phyloP scores from a whole-genome alignment of 495 filamentous ascomycete species.

The Hypoxylon trugodes region DNA sequence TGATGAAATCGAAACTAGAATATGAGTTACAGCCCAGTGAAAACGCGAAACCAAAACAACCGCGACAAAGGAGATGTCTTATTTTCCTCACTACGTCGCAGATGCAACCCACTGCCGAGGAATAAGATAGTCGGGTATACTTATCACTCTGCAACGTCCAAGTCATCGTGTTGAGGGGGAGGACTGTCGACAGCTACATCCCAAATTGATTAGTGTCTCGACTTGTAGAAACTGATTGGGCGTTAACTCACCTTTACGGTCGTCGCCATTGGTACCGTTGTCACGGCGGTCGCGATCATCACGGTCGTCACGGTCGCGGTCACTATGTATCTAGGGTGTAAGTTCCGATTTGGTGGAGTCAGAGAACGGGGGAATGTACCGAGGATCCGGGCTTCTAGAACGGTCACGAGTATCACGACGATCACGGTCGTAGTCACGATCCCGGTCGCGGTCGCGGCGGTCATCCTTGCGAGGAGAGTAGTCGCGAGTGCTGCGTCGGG shows the following conservation, averaged over 20 bases:
- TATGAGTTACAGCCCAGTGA: constrained; percentile 39
- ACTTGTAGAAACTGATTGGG: constrained; percentile 12
- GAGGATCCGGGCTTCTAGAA: constrained; percentile 74
- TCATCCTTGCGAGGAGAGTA: constrained; percentile 94
- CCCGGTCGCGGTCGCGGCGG: constrained; percentile 82
- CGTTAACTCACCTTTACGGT: constrained; percentile 79
- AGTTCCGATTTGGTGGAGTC: constrained; percentile 7
- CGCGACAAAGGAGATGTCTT: constrained; percentile 27
- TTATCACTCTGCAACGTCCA: constrained; percentile 90
- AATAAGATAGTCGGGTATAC: constrained; percentile 30
- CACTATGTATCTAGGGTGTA: constrained; percentile 43
- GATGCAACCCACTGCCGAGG: constrained; percentile 23
- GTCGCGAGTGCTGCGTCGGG: constrained; percentile 78
- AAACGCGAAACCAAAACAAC: constrained; percentile 47
- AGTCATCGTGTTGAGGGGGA: constrained; percentile 88
- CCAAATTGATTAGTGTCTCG: constrained; percentile 32
- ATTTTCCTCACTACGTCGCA: constrained; percentile 25
- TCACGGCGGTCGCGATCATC: constrained; percentile 66
- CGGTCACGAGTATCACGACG: constrained; percentile 76
- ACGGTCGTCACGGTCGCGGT: constrained; percentile 66
- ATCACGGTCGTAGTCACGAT: constrained; percentile 81
- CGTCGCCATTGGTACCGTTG: constrained; percentile 78
- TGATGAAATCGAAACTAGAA: constrained; percentile 49
- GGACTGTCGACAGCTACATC: constrained; percentile 72
- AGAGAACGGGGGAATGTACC: constrained; percentile 59